Conservation (phyloP, 306 rosid species). For the Begonia loranthoides region DNA sequence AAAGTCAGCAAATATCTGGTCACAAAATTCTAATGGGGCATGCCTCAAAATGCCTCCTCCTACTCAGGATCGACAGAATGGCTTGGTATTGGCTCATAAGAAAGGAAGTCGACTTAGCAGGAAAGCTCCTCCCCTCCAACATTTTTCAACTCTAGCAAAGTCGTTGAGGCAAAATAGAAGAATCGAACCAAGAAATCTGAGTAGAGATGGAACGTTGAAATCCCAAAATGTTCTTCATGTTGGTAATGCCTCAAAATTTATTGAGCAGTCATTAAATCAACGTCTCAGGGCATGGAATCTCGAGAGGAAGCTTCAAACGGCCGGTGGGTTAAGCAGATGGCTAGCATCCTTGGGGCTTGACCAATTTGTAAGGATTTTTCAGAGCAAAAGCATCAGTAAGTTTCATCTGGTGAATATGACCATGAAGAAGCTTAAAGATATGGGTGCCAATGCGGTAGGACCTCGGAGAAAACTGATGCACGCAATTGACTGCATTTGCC, state of each 20-base stretch:
- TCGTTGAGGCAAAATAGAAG: slow-evolving; percentile 17
- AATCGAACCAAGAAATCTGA: slow-evolving; percentile 20
- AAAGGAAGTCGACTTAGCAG: slow-evolving; percentile 7
- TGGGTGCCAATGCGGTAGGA: slow-evolving; percentile 94
- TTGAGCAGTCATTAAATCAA: slow-evolving; percentile 28
- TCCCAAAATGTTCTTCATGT: slow-evolving; percentile 25
- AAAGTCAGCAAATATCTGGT: slow-evolving; percentile 11
- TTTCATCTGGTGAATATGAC: slow-evolving; percentile 72
- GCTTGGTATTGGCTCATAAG: slow-evolving; percentile 11
- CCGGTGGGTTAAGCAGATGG: slow-evolving; percentile 88
- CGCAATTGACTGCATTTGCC: slow-evolving; percentile 84
- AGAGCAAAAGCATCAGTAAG: slow-evolving; percentile 41
- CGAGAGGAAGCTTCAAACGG: slow-evolving; percentile 66
- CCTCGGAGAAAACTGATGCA: slow-evolving; percentile 91
- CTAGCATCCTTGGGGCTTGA: slow-evolving; percentile 55
- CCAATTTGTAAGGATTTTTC: slow-evolving; percentile 70
- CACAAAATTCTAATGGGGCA: slow-evolving; percentile 19
- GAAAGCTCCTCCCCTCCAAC: slow-evolving; percentile 17
- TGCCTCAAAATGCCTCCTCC: slow-evolving; percentile 17
- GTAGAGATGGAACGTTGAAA: slow-evolving; percentile 18
- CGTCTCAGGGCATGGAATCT: slow-evolving; percentile 65
- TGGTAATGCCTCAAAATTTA: slow-evolving; percentile 26
- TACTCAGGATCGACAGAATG: slow-evolving; percentile 24
- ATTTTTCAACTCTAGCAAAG: slow-evolving; percentile 18
- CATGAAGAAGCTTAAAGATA: slow-evolving; percentile 87